Conservation (phyloP, 2,329 filamentous ascomycete species). For the Arthrinium phaeospermum region DNA sequence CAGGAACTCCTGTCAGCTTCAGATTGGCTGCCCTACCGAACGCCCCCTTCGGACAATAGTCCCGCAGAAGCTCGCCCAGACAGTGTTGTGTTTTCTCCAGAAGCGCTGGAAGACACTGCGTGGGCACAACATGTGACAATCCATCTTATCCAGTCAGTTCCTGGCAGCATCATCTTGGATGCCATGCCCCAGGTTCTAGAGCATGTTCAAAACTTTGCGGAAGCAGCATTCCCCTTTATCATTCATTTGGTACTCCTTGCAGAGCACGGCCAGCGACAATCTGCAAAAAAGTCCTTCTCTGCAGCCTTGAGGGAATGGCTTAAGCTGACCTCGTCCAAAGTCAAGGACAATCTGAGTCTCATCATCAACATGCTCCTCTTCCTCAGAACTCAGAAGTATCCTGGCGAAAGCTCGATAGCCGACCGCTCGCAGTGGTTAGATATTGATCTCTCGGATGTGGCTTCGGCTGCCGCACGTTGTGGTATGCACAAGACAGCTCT, state of each 20-base stretch:
- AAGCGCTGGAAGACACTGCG: constrained; percentile 49
- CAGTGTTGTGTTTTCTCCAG: constrained; percentile 42
- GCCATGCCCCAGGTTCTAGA: constrained; percentile 70
- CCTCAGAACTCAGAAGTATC: constrained; percentile 78
- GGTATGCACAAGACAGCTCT: constrained; percentile 88
- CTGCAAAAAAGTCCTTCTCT: constrained; percentile 68
- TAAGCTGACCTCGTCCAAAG: constrained; percentile 47
- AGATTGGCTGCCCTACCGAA: constrained; percentile 61
- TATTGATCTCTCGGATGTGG: constrained; percentile 73
- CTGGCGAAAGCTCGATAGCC: constrained; percentile 77
- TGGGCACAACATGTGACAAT: constrained; percentile 71
- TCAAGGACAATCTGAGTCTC: constrained; percentile 69
- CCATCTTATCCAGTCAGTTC: constrained; percentile 63
- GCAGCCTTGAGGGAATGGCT: constrained; percentile 70
- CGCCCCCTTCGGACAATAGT: constrained; percentile 58
- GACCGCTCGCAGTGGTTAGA: constrained; percentile 87
- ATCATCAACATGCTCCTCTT: constrained; percentile 84
- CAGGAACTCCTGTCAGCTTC: constrained; percentile 60
- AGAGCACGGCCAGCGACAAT: constrained; percentile 67
- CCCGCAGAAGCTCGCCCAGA: constrained; percentile 34
- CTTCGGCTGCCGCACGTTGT: constrained; percentile 75
- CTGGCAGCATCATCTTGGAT: constrained; percentile 70
- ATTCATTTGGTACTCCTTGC: constrained; percentile 79
- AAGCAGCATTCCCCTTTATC: constrained; percentile 80
- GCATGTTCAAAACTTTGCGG: constrained; percentile 71